Conservation (phyloP, 257 asterid genomes). For the Osmanthus fragrans region DNA sequence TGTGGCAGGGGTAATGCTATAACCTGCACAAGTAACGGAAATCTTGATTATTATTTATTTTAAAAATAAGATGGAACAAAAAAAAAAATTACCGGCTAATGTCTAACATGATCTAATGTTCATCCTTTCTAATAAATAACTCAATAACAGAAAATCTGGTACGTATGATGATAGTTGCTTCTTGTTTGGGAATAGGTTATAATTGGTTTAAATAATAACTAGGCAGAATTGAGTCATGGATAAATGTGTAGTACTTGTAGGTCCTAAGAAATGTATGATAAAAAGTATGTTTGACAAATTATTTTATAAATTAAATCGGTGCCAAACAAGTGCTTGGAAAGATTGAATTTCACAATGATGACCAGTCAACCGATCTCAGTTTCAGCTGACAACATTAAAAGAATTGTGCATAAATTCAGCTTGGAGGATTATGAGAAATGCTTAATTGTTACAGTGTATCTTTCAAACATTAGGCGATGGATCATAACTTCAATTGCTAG, state of each 20-base stretch:
- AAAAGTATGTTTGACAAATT: too few species aligned
- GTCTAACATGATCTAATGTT: slow-evolving; percentile 1
- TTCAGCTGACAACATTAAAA: background rate
- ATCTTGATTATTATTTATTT: background rate
- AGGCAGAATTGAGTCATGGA: too few species aligned
- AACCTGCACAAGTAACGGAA: slow-evolving; percentile 51
- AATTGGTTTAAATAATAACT: too few species aligned
- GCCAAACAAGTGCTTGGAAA: background rate
- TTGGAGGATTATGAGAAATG: background rate
- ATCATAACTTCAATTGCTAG: background rate
- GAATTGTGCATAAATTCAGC: background rate
- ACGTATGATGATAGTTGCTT: background rate
- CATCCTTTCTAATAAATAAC: background rate
- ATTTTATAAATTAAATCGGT: too few species aligned
- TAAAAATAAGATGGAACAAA: background rate
- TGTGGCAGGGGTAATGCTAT: slow-evolving; percentile 69
- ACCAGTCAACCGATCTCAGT: background rate
- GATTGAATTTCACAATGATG: background rate
- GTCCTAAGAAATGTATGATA: too few species aligned
- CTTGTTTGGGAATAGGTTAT: too few species aligned
- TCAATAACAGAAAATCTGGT: background rate
- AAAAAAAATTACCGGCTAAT: background rate
- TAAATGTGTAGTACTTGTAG: too few species aligned
- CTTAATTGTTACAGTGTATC: background rate
- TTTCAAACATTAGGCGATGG: background rate